Evolutionary conservation across 2,329 filamentous ascomycete genomes (phyloP).

Genomic region (Colletotrichum abscissum): DNA sequence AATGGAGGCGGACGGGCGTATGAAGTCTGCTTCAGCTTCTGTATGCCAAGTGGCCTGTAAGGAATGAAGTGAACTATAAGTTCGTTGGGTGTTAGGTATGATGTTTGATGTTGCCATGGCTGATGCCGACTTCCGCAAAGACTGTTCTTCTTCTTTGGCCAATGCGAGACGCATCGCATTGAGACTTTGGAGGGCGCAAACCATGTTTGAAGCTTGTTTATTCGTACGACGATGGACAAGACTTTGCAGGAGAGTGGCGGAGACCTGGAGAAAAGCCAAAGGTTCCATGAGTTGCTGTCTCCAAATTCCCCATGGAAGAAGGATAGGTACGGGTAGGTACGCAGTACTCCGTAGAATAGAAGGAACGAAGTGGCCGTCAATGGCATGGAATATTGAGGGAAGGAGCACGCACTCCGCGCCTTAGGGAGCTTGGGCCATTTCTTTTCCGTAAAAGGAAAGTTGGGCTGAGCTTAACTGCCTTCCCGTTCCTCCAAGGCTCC

Average conservation of each 20-base stretch:
- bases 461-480: neutral
- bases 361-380: neutral
- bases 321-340: too few species aligned
- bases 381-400: neutral
- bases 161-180: slow-evolving; percentile 6
- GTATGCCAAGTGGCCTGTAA: neutral
- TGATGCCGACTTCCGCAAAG: slow-evolving; percentile 7
- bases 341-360: neutral
- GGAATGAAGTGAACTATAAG: neutral
- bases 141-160: neutral
- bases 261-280: neutral
- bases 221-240: neutral
- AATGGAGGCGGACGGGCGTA: neutral
- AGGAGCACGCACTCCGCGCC: neutral
- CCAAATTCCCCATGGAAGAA: neutral
- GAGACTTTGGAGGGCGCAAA: slow-evolving; percentile 13
- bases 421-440: neutral
- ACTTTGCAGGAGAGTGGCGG: neutral
- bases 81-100: neutral
- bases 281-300: neutral
- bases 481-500: neutral
- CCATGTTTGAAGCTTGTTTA: neutral
- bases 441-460: neutral
- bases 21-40: neutral
- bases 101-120: neutral